These are phyloP conservation scores for Kockiozyma suomiensis DNA, from an alignment of 805 yeast genomes.

Conservation along the genomic window DNA sequence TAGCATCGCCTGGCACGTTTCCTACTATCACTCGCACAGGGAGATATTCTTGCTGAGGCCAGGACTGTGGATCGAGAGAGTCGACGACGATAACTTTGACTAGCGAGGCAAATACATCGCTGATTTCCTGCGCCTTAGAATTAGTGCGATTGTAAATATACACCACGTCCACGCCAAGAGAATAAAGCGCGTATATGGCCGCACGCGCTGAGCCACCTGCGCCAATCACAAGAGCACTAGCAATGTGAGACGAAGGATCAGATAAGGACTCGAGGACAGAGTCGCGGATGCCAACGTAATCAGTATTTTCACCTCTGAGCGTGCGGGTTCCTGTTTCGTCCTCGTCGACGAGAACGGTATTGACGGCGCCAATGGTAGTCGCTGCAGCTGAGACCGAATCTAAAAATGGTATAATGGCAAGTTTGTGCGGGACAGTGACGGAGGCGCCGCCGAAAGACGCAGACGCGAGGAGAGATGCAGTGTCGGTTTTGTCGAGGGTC, in stretches of 20 bases:
- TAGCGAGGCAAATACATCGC: conserved; percentile 57
- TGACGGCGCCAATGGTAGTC: conserved; percentile 84
- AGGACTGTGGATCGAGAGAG: conserved; percentile 14
- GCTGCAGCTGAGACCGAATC: conserved; percentile 76
- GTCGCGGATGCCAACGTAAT: conserved; percentile 84
- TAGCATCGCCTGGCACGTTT: conserved; percentile 31
- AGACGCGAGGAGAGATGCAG: conserved; percentile 35
- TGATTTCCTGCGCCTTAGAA: conserved; percentile 62
- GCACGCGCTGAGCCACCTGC: conserved; percentile 99
- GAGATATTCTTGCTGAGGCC: conserved; percentile 8
- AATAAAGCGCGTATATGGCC: conserved; percentile 80
- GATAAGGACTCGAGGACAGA: conserved; percentile 58
- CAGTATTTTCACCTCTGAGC: conserved; percentile 81
- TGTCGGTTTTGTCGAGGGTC: conserved; percentile 5
- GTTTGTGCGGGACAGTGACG: conserved; percentile 89
- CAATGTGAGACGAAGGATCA: conserved; percentile 69
- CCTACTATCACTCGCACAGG: conserved; percentile 24
- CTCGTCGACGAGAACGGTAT: conserved; percentile 67
- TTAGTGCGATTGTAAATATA: conserved; percentile 80
- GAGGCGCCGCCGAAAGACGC: conserved; percentile 95
- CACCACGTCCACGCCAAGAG: conserved; percentile 77
- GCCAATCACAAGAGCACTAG: conserved; percentile 79
- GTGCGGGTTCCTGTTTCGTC: conserved; percentile 29
- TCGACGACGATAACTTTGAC: conserved; percentile 17
- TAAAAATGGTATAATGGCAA: conserved; percentile 71